These are phyloP conservation scores for Capsella rubella DNA, from an alignment of 441 rosid genomes.

Conservation along the genomic window DNA sequence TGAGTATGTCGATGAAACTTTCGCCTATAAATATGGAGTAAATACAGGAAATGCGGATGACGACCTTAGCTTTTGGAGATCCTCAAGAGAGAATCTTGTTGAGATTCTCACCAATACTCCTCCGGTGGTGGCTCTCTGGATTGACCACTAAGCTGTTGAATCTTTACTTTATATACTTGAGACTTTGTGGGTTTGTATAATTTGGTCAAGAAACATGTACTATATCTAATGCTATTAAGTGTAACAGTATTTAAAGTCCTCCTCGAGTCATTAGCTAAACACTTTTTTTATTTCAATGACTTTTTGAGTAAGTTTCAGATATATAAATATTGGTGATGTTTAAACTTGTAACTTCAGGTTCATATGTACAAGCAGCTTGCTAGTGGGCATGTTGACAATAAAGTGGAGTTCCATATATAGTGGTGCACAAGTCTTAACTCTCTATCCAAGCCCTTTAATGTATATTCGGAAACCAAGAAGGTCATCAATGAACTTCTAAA, in stretches of 20 bases:
- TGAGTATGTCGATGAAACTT: neutral
- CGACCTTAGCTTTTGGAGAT: neutral
- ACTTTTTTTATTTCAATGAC: too few species aligned
- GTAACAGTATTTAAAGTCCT: too few species aligned
- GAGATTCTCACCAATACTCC: neutral
- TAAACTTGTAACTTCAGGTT: too few species aligned
- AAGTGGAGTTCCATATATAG: neutral
- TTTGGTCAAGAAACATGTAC: neutral
- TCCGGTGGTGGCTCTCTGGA: neutral
- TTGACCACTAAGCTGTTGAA: neutral
- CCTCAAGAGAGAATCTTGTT: neutral
- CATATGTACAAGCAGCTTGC: too few species aligned
- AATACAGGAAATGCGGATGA: neutral
- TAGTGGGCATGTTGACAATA: too few species aligned
- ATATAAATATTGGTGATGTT: too few species aligned
- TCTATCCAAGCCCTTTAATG: neutral
- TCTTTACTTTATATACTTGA: neutral
- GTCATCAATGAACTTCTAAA: neutral
- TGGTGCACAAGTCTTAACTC: neutral
- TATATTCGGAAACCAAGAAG: neutral
- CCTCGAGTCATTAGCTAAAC: too few species aligned
- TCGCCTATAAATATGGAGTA: slow-evolving; percentile 6
- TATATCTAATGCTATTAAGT: too few species aligned
- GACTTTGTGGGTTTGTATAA: neutral
- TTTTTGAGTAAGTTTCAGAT: too few species aligned